These are phyloP conservation scores for Musa schizocarpa DNA, from an alignment of 176 grass and related monocot genomes.

Conservation along the genomic window DNA sequence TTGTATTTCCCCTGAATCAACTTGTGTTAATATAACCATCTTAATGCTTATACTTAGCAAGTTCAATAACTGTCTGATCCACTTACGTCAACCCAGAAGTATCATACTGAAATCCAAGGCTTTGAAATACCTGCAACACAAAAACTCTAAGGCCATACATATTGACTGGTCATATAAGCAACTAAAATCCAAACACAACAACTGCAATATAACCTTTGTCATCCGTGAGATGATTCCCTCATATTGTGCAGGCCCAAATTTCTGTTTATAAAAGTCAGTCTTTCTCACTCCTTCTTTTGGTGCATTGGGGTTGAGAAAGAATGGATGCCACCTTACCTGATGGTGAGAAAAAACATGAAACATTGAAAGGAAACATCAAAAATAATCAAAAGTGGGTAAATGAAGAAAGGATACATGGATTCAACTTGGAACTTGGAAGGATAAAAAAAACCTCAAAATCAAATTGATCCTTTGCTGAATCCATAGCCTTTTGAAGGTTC, in stretches of 20 bases:
- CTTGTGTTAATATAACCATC: slow-evolving; percentile 10
- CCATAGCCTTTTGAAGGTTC: slow-evolving; percentile 83
- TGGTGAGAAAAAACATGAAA: slow-evolving; percentile 1
- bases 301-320: slow-evolving; percentile 64
- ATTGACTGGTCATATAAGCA: background rate
- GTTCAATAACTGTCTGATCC: slow-evolving; percentile 13
- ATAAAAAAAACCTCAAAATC: slow-evolving; percentile 62
- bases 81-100: slow-evolving; percentile 75
- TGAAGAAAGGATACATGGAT: background rate
- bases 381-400: slow-evolving; percentile 7
- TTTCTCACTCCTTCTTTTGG: slow-evolving; percentile 85
- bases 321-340: slow-evolving; percentile 89
- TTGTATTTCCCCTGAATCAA: slow-evolving; percentile 66
- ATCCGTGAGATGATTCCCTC: slow-evolving; percentile 56
- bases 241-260: slow-evolving; percentile 61
- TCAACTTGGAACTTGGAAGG: background rate
- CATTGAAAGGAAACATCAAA: background rate
- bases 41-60: slow-evolving; percentile 11
- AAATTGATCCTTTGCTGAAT: slow-evolving; percentile 56
- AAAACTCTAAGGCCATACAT: background rate
- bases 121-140: slow-evolving; percentile 57
- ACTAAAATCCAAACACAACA: background rate
- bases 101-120: slow-evolving; percentile 80
- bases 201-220: slow-evolving; percentile 41
- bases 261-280: slow-evolving; percentile 47